Base-by-base conservation (phyloP, 257 asterid genomes). In the Solanum sejunctum region DNA sequence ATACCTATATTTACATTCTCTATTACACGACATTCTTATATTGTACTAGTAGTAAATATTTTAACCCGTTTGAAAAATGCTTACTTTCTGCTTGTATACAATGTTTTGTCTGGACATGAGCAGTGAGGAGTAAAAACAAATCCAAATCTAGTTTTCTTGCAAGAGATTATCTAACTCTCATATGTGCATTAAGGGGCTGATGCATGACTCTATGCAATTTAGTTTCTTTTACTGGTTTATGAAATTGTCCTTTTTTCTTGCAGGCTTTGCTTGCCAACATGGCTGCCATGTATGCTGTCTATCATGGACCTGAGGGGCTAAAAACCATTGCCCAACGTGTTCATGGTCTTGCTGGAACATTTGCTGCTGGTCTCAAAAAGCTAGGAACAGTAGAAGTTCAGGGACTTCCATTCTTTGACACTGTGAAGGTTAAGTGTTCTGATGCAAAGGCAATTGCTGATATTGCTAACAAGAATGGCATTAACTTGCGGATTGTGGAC, bases 211-310 rank as follows among this genome's bases (percentile, higher is more conserved):
- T 16, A 16, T 51, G 64, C 64, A 15, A 11, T 36, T 52, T 78
- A 16, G 20, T 52, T 52, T 23, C 49, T 16, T 78, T 45, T n/a
- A 12, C 20, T 82, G 20, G 20, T 41, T 75, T 75, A 47, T 28
- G 56, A 70, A 39, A 67, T 71, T 81, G 57, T 83, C 41, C 85
- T 9, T 78, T 52, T 79, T 82, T 82, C 85, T 13, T 89, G 87
- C 75, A 97, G 99, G 99, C 99, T 32, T 91, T 97, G 91, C 97
- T 97, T 79, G 99, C 99, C 51, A 95, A 95, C 93, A 97, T 97
- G 98, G 98, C 99, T 90, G 98, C 98, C 18, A 97, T 94, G 98
- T 97, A 90, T 87, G 99, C 99, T 80, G 97, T 97, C 84, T 97
- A 97, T 89, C 99, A 97, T 80, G 99, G 99, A 80, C 99, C 99